Base-by-base conservation (phyloP, 768 basidiomycete genomes). In the Agaricus subrufescens region DNA sequence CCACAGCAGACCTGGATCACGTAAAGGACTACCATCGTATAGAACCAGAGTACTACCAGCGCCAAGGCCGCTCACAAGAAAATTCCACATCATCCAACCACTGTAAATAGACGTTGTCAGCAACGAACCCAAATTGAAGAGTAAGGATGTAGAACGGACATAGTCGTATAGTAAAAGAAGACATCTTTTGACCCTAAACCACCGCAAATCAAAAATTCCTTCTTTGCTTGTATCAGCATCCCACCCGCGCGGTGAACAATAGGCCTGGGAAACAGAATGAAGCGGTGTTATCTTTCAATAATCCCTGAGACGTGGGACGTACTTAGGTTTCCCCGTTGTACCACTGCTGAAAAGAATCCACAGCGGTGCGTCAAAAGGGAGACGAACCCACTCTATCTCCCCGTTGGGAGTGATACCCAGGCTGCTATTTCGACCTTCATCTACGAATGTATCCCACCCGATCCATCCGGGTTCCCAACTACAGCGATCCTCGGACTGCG, bases 81-180 rank as follows among this genome's bases (percentile, higher is more conserved):
- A 91, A 65, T 91, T 91, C 84, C 86, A 92, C 90, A 92, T 91
- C 89, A 93, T 92, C 90, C 89, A 91, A 45, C 87, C 87, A 15
- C 87, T 90, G 61, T 19, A 19, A 23, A 59, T 27, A 48, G 45
- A 29, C 45, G 5, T 27, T 15, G 30, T 55, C 7, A 61, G 58
- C 56, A 42, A 10, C 43, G n/a, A 19, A 31, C 42, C 47, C 54
- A 43, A 11, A 39, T 45, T 26, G 27, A 5, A 26, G 48, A 15
- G 19, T 30, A 27, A 10, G 39, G 47, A 34, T 25, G 45, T 26
- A 40, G 49, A 54, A 30, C 50, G 43, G 40, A 56, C 87, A 86
- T 88, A 46, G 87, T 90, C 0, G 89, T 89, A 62, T 90, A 91
- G 66, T 89, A 90, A 65, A 90, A 89, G 71, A 89, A 91, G 2